Percentiles rank a stretch among this genome's conserved stretches.
Conservation (phyloP, 176 grass and related monocot species). For the Oryza punctata region DNA sequence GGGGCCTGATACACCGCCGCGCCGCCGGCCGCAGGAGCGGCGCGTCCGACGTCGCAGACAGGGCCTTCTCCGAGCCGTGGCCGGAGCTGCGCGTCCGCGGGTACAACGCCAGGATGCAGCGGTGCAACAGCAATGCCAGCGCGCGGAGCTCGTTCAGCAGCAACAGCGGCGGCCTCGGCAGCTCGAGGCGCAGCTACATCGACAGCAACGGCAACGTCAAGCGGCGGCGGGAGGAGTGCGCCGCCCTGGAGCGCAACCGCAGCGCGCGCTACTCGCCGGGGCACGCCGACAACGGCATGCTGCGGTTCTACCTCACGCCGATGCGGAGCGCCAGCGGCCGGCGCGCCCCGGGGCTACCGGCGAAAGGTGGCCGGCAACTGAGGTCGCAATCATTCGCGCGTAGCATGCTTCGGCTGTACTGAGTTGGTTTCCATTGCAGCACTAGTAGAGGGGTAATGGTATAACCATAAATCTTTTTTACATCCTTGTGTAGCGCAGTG, state of each 20-base stretch:
- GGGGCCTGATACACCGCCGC: constrained; percentile 75
- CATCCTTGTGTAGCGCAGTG: constrained; percentile 39
- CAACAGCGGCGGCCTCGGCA: constrained; percentile 63
- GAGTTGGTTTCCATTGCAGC: constrained; percentile 24
- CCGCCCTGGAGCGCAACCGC: constrained; percentile 69
- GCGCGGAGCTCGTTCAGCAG: constrained; percentile 87
- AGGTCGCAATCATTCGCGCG: constrained; percentile 66
- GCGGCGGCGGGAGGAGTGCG: constrained; percentile 52
- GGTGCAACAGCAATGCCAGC: constrained; percentile 73
- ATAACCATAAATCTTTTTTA: constrained; percentile 43
- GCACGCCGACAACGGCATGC: constrained; percentile 71
- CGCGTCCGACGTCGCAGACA: constrained; percentile 35
- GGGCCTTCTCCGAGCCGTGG: constrained; percentile 75
- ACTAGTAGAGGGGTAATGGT: neutral
- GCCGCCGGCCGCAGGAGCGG: constrained; percentile 46
- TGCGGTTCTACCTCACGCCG: constrained; percentile 91
- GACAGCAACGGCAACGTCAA: constrained; percentile 20
- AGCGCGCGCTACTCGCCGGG: constrained; percentile 75
- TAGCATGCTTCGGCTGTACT: constrained; percentile 83
- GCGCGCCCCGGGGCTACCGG: constrained; percentile 25
- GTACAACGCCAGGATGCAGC: constrained; percentile 59
- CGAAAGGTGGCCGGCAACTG: constrained; percentile 45
- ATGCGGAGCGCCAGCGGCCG: constrained; percentile 60
- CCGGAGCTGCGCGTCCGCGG: constrained; percentile 42
- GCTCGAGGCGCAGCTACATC: constrained; percentile 42